phyloP scores from a whole-genome alignment of 2,329 filamentous ascomycete species.

The Paraphaeosphaeria sporulosa region DNA sequence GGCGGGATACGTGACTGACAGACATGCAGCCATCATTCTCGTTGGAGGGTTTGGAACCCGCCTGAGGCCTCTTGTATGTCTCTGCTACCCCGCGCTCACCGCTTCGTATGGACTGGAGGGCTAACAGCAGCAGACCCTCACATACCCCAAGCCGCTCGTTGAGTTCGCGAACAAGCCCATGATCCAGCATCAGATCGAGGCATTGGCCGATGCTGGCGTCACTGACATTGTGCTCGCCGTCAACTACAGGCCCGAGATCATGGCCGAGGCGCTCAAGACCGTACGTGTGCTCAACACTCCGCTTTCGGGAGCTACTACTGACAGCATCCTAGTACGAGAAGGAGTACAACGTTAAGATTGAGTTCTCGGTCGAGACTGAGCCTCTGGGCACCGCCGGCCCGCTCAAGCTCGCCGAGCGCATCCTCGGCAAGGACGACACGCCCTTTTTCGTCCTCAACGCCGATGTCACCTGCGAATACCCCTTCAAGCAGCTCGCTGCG shows the following conservation, averaged over 20 bases:
- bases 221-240: constrained; percentile 98
- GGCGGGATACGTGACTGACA: constrained; percentile 16
- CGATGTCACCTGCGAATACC: constrained; percentile 97
- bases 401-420: constrained; percentile 91
- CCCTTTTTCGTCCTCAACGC: constrained; percentile 99
- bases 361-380: constrained; percentile 96
- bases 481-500: constrained; percentile 84
- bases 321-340: constrained; percentile 73
- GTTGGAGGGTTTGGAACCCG: constrained; percentile 99
- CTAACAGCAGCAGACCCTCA: constrained; percentile 75
- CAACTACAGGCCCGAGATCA: constrained; percentile 98
- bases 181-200: constrained; percentile 98
- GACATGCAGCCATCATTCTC: constrained; percentile 83
- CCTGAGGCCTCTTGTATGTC: constrained; percentile 85
- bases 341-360: constrained; percentile 92
- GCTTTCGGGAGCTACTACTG: constrained; percentile 17
- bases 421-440: constrained; percentile 88
- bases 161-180: constrained; percentile 99
- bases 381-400: constrained; percentile 94
- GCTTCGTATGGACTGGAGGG: constrained; percentile 23
- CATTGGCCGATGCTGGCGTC: constrained; percentile 89
- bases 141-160: constrained; percentile 94
- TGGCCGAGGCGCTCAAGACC: constrained; percentile 92
- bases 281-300: constrained; percentile 56
- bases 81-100: constrained; percentile 23